Conservation (phyloP, 345 rosid genomes). For the Eucalyptus polybractea region DNA sequence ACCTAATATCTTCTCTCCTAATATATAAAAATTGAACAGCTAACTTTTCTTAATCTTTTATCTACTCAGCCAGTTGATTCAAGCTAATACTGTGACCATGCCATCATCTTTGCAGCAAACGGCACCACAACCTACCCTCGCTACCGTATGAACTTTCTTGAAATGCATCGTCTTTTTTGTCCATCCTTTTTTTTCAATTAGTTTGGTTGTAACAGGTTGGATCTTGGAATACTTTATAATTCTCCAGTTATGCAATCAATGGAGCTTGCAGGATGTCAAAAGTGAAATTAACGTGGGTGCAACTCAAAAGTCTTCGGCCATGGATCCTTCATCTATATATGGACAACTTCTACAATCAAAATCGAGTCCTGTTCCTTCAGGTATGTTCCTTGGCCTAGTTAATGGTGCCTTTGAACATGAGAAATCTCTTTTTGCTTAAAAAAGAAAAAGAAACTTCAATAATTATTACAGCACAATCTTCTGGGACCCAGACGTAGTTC, state of each 20-base stretch:
- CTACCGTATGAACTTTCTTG: constrained; percentile 18
- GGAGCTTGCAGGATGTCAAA: constrained; percentile 41
- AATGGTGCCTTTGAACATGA: not conserved
- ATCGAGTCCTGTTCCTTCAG: constrained; percentile 36
- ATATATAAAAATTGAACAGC: not conserved
- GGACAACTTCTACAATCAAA: constrained; percentile 50
- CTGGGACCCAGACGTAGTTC: not conserved
- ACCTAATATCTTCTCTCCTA: not conserved
- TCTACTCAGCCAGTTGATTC: constrained; percentile 45
- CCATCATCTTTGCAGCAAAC: constrained; percentile 39
- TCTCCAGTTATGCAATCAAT: not conserved
- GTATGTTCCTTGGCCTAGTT: constrained; percentile 4
- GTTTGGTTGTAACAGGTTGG: not conserved
- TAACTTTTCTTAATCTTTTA: not conserved
- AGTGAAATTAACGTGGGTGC: constrained; percentile 29
- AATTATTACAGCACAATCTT: not conserved
- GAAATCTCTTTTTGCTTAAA: not conserved
- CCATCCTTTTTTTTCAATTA: not conserved
- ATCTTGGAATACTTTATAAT: not conserved
- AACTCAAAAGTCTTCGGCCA: constrained; percentile 25
- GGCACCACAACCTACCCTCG: constrained; percentile 19
- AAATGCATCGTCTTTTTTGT: not conserved
- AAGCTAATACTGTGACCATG: constrained; percentile 38
- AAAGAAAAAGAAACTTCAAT: not conserved
- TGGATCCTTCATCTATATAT: constrained; percentile 46